Evolutionary conservation across 176 grass and related monocot species (phyloP).

Genomic region (Aegilops speltoides): DNA sequence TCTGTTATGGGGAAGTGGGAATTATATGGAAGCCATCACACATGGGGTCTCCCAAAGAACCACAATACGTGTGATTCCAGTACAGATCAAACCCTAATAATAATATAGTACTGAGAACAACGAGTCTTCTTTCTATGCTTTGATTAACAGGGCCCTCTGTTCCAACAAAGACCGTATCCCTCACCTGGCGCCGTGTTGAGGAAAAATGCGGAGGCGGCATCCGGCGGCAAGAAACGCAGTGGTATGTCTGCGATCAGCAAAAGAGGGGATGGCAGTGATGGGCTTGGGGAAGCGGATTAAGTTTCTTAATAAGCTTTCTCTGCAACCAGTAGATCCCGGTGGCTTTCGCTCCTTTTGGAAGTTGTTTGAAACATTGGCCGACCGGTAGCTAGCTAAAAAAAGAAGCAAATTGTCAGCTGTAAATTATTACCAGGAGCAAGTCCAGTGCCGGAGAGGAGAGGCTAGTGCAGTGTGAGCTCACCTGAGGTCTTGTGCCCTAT

Average conservation of each 20-base stretch:
- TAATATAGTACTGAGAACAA: conserved; percentile 9
- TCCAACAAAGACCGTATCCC: conserved; percentile 95
- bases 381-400: neutral
- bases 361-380: neutral
- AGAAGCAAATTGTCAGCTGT: neutral
- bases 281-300: conserved; percentile 94
- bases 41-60: neutral
- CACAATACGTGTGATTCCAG: conserved; percentile 7
- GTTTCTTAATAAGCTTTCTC: neutral
- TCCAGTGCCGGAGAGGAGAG: neutral
- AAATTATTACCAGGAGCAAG: neutral
- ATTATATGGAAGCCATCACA: neutral
- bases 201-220: conserved; percentile 84
- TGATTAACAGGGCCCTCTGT: conserved; percentile 71
- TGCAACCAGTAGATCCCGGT: neutral
- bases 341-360: neutral
- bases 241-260: conserved; percentile 78
- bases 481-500: neutral
- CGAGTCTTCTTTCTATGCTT: neutral
- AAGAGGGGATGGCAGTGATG: conserved; percentile 92
- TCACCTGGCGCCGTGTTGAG: conserved; percentile 88
- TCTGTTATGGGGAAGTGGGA: neutral
- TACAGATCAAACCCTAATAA: neutral
- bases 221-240: conserved; percentile 68
- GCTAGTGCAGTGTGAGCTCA: neutral